Evolutionary conservation across 495 filamentous ascomycete genomes (phyloP).

Genomic region (Penicillium canariense): DNA sequence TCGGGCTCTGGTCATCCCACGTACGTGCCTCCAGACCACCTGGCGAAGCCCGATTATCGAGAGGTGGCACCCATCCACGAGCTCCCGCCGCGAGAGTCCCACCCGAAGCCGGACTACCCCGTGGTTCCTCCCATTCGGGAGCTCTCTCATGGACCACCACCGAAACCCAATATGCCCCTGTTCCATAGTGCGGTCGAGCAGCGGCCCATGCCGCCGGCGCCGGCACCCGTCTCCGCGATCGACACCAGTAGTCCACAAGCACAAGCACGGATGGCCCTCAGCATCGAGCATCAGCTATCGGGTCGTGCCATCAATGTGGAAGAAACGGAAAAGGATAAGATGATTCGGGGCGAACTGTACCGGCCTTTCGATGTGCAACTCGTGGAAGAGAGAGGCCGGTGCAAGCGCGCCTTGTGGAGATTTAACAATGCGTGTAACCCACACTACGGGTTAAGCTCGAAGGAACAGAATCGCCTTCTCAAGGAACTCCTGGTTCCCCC

Average conservation of each 20-base stretch:
- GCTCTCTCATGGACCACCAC: slow-evolving; percentile 32
- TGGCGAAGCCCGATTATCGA: slow-evolving; percentile 40
- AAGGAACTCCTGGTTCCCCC: slow-evolving; percentile 62
- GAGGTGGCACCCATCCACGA: slow-evolving; percentile 47
- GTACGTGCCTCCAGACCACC: slow-evolving; percentile 36
- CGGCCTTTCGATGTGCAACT: slow-evolving; percentile 74
- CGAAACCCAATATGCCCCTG: slow-evolving; percentile 37
- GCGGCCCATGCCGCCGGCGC: slow-evolving; percentile 28
- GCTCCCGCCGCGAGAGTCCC: slow-evolving; percentile 40
- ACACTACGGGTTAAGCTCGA: slow-evolving; percentile 66
- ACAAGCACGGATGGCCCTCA: slow-evolving; percentile 47
- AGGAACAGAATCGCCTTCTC: slow-evolving; percentile 79
- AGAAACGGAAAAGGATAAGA: slow-evolving; percentile 89
- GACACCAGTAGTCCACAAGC: slow-evolving; percentile 46
- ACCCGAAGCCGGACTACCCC: slow-evolving; percentile 41
- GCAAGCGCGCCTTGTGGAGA: slow-evolving; percentile 76
- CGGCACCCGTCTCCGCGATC: slow-evolving; percentile 17
- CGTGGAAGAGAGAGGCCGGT: slow-evolving; percentile 81
- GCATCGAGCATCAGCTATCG: slow-evolving; percentile 45
- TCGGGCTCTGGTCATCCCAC: slow-evolving; percentile 29
- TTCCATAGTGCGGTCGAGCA: slow-evolving; percentile 40
- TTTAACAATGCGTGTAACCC: slow-evolving; percentile 91
- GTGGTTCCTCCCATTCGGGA: slow-evolving; percentile 46
- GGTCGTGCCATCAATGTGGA: slow-evolving; percentile 29
- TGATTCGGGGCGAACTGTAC: slow-evolving; percentile 82